Conservation (phyloP, 257 asterid species). For the Nicotiana noctiflora region DNA sequence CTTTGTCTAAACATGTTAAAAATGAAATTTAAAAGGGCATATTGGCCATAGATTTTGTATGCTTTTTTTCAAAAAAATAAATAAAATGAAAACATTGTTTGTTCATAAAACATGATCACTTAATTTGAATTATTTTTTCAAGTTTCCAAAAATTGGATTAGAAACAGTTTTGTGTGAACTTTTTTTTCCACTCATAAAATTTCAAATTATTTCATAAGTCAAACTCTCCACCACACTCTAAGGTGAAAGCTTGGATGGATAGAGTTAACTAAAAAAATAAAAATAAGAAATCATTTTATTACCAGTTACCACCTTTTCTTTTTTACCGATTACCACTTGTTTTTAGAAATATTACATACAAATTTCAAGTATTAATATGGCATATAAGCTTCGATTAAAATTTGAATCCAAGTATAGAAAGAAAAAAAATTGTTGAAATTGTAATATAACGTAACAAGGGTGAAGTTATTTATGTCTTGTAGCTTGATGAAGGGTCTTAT, state of each 20-base stretch:
- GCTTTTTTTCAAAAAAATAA: no score
- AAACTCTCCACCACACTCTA: no score
- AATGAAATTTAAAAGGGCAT: not conserved
- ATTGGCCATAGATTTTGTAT: no score
- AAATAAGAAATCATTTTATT: not conserved
- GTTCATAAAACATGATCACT: no score
- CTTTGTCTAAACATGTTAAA: not conserved
- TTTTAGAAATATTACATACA: not conserved
- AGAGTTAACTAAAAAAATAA: no score
- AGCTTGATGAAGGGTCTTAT: constrained; percentile 3
- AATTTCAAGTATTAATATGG: not conserved
- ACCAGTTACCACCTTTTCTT: not conserved
- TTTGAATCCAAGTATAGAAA: not conserved
- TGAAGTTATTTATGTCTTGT: not conserved
- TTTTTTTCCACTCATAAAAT: no score
- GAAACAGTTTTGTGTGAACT: no score
- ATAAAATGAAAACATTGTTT: no score
- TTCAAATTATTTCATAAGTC: no score
- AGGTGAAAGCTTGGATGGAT: no score
- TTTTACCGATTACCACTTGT: not conserved
- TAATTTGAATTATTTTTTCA: no score
- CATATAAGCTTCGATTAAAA: not conserved
- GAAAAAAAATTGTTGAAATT: not conserved
- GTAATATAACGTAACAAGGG: not conserved
- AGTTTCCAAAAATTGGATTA: no score